phyloP scores from a whole-genome alignment of 148 eudicot genomes.

The Vaccinium darrowii region DNA sequence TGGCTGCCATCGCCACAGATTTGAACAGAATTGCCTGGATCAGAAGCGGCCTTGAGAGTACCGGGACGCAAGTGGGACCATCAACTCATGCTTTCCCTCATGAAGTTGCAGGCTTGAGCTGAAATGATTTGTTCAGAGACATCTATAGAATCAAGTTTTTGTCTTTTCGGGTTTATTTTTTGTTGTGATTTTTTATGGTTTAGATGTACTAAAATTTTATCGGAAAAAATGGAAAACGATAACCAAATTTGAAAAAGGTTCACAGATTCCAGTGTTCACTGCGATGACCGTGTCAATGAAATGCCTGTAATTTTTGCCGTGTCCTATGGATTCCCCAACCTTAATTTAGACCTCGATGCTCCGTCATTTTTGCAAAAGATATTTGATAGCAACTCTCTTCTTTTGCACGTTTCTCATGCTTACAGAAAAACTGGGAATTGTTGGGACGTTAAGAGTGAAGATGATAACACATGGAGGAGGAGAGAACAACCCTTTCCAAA shows the following conservation, averaged over 20 bases:
- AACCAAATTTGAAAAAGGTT: neutral
- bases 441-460: no score
- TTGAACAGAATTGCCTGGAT: conserved; percentile 82
- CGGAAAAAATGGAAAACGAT: neutral
- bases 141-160: neutral
- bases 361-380: neutral
- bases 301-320: neutral
- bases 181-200: neutral
- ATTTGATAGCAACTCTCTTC: neutral
- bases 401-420: neutral
- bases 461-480: no score
- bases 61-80: conserved; percentile 26
- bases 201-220: neutral
- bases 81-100: conserved; percentile 39
- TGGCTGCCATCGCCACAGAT: conserved; percentile 67
- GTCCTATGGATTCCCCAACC: neutral
- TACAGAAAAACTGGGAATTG: neutral
- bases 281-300: neutral
- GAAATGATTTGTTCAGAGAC: conserved; percentile 7
- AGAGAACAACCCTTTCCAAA: no score
- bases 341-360: neutral
- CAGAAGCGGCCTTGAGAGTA: conserved; percentile 66
- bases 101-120: conserved; percentile 51
- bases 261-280: neutral
- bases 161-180: neutral